Evolutionary conservation across 108 stramenopile genomes (phyloP).

Genomic region (Cyclotella choctawhatcheeana): DNA sequence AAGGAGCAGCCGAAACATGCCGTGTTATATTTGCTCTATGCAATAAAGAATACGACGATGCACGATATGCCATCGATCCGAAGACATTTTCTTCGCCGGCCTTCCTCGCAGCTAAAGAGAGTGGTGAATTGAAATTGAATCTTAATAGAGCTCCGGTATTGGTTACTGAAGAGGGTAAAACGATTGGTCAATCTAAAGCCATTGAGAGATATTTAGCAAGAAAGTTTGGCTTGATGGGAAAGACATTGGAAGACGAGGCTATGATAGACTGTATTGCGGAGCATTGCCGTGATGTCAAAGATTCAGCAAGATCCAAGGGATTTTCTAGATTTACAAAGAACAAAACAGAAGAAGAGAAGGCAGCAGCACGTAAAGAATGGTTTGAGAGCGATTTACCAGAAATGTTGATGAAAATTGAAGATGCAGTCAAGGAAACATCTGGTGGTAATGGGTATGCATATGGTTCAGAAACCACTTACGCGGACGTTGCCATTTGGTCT

Average conservation of each 20-base stretch:
- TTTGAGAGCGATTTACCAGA: slow-evolving; percentile 58
- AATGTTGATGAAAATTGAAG: slow-evolving; percentile 60
- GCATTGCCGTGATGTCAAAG: slow-evolving; percentile 71
- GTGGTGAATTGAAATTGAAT: slow-evolving; percentile 64
- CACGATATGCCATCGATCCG: slow-evolving; percentile 47
- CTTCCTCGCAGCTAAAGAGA: slow-evolving; percentile 60
- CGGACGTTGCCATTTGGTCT: slow-evolving; percentile 60
- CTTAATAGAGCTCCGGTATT: slow-evolving; percentile 66
- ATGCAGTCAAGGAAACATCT: slow-evolving; percentile 30
- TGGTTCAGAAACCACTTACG: slow-evolving; percentile 50
- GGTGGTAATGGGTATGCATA: slow-evolving; percentile 46
- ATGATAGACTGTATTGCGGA: slow-evolving; percentile 72
- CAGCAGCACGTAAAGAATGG: slow-evolving; percentile 43
- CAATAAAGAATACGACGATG: slow-evolving; percentile 52
- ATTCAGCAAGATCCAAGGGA: slow-evolving; percentile 53
- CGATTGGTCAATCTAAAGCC: slow-evolving; percentile 70
- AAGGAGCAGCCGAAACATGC: slow-evolving; percentile 63
- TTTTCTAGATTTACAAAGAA: slow-evolving; percentile 59
- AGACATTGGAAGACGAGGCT: slow-evolving; percentile 54
- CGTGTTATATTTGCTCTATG: slow-evolving; percentile 56
- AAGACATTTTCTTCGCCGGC: slow-evolving; percentile 52
- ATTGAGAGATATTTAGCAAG: slow-evolving; percentile 64
- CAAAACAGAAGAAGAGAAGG: slow-evolving; percentile 62
- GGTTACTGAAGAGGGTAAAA: slow-evolving; percentile 43
- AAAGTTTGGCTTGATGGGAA: slow-evolving; percentile 58